Evolutionary conservation across 352 stramenopile species (phyloP), one percentile per base, ranked within the genome.

Genomic region (Phytophthora aleatoria): DNA sequence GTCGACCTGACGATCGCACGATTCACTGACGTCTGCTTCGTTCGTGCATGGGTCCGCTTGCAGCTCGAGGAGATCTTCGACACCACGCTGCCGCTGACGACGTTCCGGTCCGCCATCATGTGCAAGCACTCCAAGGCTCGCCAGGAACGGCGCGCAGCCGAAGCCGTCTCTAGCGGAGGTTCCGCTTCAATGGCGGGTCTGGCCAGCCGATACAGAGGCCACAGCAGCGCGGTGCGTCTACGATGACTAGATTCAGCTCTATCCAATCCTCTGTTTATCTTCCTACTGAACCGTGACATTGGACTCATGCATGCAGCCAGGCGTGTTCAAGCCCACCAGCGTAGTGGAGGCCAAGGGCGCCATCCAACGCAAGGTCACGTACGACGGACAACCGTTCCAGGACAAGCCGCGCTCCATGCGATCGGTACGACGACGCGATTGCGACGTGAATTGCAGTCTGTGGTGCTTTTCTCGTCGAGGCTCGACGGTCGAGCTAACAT

Each of bases 91-190:
- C 83, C 81, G 35, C 65, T 92, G 39, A 78, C 77, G 36, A 74
- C 48, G 9, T 92, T 92, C 64, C 69, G 79, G n/a, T 78, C 69
- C 13, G 71, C 75, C 8, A 66, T 90, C 28, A 72, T 90, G 66
- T 89, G 79, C 72, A 92, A 89, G 59, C 83, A 90, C 66, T 71
- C 73, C 36, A 85, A 85, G 35, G 81, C 77, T 49, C 71, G 83
- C 8, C 62, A 61, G 10, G 58, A 68, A 43, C 56, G 57, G 28
- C 57, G 48, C 8, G 50, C 50, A 27, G 38, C 45, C 31, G 44
- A 49, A 42, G 38, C 35, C 3, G 10, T 24, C 12, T 43, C 49
- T 26, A 9, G 33, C 12, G 47, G 16, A 24, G 5, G 9, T 3
- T 61, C 56, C 0, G 33, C 39, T 33, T 59, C 41, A n/a, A 72